phyloP scores from a whole-genome alignment of 345 rosid species.

The Barbarea vulgaris region DNA sequence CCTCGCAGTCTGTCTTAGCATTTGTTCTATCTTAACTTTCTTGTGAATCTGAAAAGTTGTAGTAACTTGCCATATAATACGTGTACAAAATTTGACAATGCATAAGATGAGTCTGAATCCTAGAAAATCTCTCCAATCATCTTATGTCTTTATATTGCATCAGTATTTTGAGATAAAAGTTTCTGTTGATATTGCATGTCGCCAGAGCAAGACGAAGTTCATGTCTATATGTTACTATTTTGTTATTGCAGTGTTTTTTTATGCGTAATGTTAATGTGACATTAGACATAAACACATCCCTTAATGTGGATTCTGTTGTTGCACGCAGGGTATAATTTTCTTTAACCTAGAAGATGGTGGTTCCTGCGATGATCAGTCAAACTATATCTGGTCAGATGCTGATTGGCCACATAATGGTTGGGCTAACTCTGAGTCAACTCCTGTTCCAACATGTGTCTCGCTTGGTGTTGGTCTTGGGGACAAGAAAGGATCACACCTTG shows the following conservation, averaged over 20 bases:
- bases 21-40: conserved; percentile 20
- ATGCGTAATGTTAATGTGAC: not conserved
- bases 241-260: conserved; percentile 17
- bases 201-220: conserved; percentile 8
- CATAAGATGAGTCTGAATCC: conserved; percentile 7
- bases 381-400: conserved; percentile 73
- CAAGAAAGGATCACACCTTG: conserved; percentile 74
- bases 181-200: conserved; percentile 18
- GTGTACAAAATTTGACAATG: not conserved
- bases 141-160: conserved; percentile 23
- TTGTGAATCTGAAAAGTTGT: conserved; percentile 15
- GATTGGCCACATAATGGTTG: conserved; percentile 92
- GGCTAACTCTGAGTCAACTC: conserved; percentile 80
- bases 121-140: conserved; percentile 20
- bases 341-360: conserved; percentile 59
- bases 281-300: conserved; percentile 13
- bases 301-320: conserved; percentile 31
- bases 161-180: conserved; percentile 7
- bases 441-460: conserved; percentile 71
- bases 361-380: conserved; percentile 46
- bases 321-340: conserved; percentile 77
- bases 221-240: not conserved
- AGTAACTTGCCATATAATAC: conserved; percentile 2
- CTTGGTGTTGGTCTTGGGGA: conserved; percentile 75
- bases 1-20: conserved; percentile 13